phyloP scores from a whole-genome alignment of 1,284 basidiomycete genomes.

The Pyrrhoderma noxium region DNA sequence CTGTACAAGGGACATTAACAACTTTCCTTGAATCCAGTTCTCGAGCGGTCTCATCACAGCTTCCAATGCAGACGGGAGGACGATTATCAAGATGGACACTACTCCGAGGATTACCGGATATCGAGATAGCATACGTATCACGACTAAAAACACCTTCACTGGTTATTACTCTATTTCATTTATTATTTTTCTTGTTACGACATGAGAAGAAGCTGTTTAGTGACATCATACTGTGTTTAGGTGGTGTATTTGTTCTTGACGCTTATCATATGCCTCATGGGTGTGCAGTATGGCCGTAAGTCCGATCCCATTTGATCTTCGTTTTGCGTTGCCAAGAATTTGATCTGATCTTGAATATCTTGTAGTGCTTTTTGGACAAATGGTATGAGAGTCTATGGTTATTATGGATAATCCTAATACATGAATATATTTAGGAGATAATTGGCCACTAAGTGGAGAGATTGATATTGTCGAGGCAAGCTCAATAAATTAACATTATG shows the following conservation, averaged over 20 bases:
- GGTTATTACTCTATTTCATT: constrained; percentile 1
- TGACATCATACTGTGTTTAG: constrained; percentile 21
- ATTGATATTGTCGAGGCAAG: constrained; percentile 78
- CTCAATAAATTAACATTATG: neutral
- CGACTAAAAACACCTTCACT: constrained; percentile 53
- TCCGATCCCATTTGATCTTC: constrained; percentile 18
- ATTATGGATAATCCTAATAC: too few species aligned
- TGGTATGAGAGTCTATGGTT: constrained; percentile 26
- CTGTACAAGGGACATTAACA: too few species aligned
- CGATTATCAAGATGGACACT: constrained; percentile 79
- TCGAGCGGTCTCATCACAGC: constrained; percentile 40
- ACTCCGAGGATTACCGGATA: constrained; percentile 58
- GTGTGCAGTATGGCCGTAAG: constrained; percentile 75
- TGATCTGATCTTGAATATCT: too few species aligned
- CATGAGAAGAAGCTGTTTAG: too few species aligned
- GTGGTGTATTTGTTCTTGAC: constrained; percentile 74
- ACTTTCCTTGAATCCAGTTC: too few species aligned
- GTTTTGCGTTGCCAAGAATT: too few species aligned
- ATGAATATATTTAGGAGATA: too few species aligned
- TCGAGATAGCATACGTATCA: constrained; percentile 72
- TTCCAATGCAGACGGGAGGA: constrained; percentile 63
- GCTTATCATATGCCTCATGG: constrained; percentile 85
- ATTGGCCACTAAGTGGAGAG: constrained; percentile 42
- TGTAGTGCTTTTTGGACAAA: constrained; percentile 45
- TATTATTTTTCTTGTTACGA: too few species aligned